A percentile compares a stretch with the other conserved stretches of the same genome.
Conservation (phyloP, 192 early-diverging fungal genomes). For the Haplosporangium gracile region DNA sequence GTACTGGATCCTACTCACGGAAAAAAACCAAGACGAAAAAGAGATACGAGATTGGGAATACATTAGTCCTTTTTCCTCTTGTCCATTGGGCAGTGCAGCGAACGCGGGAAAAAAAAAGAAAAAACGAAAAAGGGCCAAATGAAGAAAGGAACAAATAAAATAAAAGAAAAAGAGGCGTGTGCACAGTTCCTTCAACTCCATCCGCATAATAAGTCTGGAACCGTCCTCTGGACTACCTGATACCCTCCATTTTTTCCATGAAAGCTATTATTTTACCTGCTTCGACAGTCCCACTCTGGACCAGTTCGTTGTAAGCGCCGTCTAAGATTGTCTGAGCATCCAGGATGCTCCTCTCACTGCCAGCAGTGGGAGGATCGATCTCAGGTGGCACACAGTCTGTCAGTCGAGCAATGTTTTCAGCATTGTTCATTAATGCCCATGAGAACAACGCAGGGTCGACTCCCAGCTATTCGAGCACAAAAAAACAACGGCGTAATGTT, state of each 20-base stretch:
- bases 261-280: slow-evolving; percentile 45
- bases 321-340: slow-evolving; percentile 67
- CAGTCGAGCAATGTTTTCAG: slow-evolving; percentile 60
- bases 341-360: slow-evolving; percentile 13
- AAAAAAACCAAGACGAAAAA: not conserved
- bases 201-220: not conserved
- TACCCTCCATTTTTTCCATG: not conserved
- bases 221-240: not conserved
- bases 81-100: not conserved
- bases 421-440: slow-evolving; percentile 71
- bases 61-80: not conserved
- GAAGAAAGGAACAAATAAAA: not conserved
- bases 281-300: slow-evolving; percentile 62
- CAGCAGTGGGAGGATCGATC: not conserved
- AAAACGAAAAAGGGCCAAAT: not conserved
- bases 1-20: slow-evolving; percentile 64
- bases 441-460: slow-evolving; percentile 63
- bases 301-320: slow-evolving; percentile 58
- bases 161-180: not conserved
- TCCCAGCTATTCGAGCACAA: slow-evolving; percentile 22
- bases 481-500: no score
- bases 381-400: slow-evolving; percentile 28
- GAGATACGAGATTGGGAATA: not conserved
- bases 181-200: not conserved
- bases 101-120: not conserved